A percentile compares a stretch with the other conserved stretches of the same genome.
These are phyloP conservation scores for Boletus speciosus DNA, from an alignment of 768 basidiomycete species.

Conservation along the genomic window DNA sequence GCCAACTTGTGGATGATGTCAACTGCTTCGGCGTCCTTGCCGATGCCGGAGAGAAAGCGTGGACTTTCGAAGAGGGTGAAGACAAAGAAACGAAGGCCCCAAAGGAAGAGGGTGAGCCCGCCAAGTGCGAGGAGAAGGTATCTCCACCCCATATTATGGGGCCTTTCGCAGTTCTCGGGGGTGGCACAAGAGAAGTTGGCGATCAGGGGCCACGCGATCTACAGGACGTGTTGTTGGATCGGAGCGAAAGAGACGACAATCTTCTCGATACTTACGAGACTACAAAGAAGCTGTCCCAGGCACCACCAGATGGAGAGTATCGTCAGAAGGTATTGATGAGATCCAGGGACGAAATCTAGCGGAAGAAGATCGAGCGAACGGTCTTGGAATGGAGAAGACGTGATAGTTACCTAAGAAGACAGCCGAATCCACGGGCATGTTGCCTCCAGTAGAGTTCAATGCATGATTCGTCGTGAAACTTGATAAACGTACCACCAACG, in stretches of 20 bases:
- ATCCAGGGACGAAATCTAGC: constrained; percentile 48
- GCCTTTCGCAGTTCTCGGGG: constrained; percentile 34
- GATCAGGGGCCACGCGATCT: constrained; percentile 61
- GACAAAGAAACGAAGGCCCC: constrained; percentile 48
- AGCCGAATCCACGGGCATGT: constrained; percentile 53
- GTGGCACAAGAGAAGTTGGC: constrained; percentile 49
- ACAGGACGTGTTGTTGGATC: neutral
- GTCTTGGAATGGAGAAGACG: neutral
- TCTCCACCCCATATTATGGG: constrained; percentile 62
- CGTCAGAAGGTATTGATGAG: constrained; percentile 57
- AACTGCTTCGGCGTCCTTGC: constrained; percentile 50
- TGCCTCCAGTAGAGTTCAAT: constrained; percentile 31
- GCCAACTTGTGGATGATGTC: constrained; percentile 48
- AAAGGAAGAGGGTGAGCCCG: constrained; percentile 50
- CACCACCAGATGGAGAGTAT: constrained; percentile 60
- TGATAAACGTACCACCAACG: constrained; percentile 38
- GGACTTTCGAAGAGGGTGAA: constrained; percentile 57
- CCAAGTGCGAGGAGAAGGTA: constrained; percentile 55
- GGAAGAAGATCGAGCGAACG: constrained; percentile 6
- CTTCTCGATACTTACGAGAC: constrained; percentile 34
- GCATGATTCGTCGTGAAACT: neutral
- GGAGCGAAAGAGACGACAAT: neutral
- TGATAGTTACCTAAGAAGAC: constrained; percentile 43
- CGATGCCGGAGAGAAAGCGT: constrained; percentile 53
- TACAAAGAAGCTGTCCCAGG: constrained; percentile 50